Evolutionary conservation across 768 basidiomycete genomes (phyloP).

Genomic region (Lactifluus volemus): DNA sequence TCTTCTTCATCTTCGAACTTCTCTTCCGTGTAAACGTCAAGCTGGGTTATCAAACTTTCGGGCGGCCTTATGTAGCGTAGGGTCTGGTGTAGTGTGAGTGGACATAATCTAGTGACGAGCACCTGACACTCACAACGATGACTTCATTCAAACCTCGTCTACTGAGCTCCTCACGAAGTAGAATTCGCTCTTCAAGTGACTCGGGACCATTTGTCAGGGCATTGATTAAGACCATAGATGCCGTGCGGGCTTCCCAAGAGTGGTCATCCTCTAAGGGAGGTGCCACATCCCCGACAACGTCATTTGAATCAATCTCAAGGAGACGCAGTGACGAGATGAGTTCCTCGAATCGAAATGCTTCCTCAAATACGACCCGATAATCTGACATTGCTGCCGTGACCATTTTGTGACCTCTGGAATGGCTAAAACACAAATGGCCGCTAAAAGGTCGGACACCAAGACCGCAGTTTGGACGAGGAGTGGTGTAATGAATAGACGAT

Average conservation of each 20-base stretch:
- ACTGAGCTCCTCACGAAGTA: slow-evolving; percentile 75
- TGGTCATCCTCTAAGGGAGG: slow-evolving; percentile 44
- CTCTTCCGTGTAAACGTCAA: slow-evolving; percentile 79
- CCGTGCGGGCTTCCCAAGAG: slow-evolving; percentile 73
- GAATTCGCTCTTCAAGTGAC: slow-evolving; percentile 65
- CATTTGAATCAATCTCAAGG: slow-evolving; percentile 36
- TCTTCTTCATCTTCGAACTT: slow-evolving; percentile 88
- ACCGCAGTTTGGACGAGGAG: slow-evolving; percentile 58
- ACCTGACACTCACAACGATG: slow-evolving; percentile 55
- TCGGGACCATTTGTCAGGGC: slow-evolving; percentile 71
- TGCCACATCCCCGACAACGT: slow-evolving; percentile 18
- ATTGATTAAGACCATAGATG: slow-evolving; percentile 71
- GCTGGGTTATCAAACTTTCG: slow-evolving; percentile 66
- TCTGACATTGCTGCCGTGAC: slow-evolving; percentile 78
- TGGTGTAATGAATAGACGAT: slow-evolving; percentile 64
- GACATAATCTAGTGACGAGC: neutral
- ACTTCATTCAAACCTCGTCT: slow-evolving; percentile 77
- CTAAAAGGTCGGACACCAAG: slow-evolving; percentile 69
- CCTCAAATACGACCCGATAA: slow-evolving; percentile 59
- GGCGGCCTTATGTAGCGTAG: slow-evolving; percentile 71
- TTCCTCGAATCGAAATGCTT: slow-evolving; percentile 72
- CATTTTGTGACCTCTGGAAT: slow-evolving; percentile 54
- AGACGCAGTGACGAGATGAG: slow-evolving; percentile 56
- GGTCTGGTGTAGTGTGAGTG: slow-evolving; percentile 35
- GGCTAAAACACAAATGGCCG: slow-evolving; percentile 74